Evolutionary conservation across 2,329 filamentous ascomycete genomes (phyloP).

Genomic region (Aspergillus vadensis): DNA sequence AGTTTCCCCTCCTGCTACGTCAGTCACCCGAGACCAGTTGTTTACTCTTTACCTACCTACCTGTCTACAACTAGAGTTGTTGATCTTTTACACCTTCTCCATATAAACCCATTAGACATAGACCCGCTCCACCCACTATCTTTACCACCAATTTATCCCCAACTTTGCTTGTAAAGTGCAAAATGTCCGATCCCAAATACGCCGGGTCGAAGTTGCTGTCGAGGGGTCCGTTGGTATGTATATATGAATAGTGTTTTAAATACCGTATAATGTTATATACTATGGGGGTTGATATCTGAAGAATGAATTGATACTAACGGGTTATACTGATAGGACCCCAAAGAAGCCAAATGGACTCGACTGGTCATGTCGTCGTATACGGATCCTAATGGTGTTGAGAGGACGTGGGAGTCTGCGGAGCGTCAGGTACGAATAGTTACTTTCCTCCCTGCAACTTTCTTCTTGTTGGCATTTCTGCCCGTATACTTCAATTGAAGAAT

Average conservation of each 20-base stretch:
- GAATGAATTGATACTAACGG: too few relatives aligned
- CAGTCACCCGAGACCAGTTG: not conserved
- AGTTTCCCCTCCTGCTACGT: not conserved
- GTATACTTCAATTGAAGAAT: too few relatives aligned
- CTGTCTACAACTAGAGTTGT: not conserved
- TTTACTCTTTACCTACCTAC: not conserved
- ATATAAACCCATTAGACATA: too few relatives aligned
- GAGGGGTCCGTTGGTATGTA: constrained; percentile 38
- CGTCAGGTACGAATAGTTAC: constrained; percentile 36
- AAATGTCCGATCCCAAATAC: constrained; percentile 17
- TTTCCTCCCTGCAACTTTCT: too few relatives aligned
- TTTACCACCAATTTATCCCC: not conserved
- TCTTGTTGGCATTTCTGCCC: too few relatives aligned
- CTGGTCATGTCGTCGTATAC: constrained; percentile 47
- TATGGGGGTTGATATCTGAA: too few relatives aligned
- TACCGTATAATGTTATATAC: too few relatives aligned
- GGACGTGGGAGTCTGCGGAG: constrained; percentile 50
- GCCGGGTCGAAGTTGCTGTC: constrained; percentile 35
- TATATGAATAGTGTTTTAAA: not conserved
- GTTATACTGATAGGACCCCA: constrained; percentile 34
- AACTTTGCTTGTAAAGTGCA: not conserved
- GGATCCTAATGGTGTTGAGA: constrained; percentile 45
- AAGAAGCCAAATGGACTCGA: constrained; percentile 46
- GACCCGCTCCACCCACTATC: not conserved
- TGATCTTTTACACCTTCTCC: not conserved